Percentiles rank a stretch among this genome's conserved stretches.
Evolutionary conservation across 1,284 basidiomycete genomes (phyloP).

Genomic region (Microbotryomycetes sp.): DNA sequence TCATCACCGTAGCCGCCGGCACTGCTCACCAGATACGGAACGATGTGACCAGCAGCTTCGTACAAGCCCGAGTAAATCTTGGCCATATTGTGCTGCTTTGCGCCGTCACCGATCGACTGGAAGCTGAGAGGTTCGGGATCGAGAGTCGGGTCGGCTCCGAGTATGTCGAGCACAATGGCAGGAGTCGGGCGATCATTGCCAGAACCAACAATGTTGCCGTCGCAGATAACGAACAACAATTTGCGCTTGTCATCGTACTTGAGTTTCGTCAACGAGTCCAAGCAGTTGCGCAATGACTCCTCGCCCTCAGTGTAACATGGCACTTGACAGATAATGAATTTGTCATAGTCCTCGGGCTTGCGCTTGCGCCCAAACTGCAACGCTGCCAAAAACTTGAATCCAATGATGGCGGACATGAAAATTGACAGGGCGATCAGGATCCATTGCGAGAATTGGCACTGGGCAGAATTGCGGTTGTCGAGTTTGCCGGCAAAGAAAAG

Average conservation of each 20-base stretch:
- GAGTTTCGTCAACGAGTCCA: slow-evolving; percentile 86
- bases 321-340: slow-evolving; percentile 97
- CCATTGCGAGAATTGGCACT: slow-evolving; percentile 86
- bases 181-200: slow-evolving; percentile 47
- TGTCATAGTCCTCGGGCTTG: slow-evolving; percentile 92
- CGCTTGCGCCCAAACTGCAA: slow-evolving; percentile 76
- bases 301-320: slow-evolving; percentile 52
- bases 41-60: slow-evolving; percentile 88
- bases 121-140: slow-evolving; percentile 94
- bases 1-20: background rate
- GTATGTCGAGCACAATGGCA: slow-evolving; percentile 87
- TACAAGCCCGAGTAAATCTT: slow-evolving; percentile 97
- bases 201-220: slow-evolving; percentile 96
- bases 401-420: slow-evolving; percentile 91
- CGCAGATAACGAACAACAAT: slow-evolving; percentile 87
- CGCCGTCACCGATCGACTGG: slow-evolving; percentile 85
- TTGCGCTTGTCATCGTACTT: slow-evolving; percentile 99
- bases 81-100: slow-evolving; percentile 95
- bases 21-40: slow-evolving; percentile 50
- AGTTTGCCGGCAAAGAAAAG: slow-evolving; percentile 85
- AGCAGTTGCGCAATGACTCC: slow-evolving; percentile 74
- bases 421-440: slow-evolving; percentile 83
- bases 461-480: slow-evolving; percentile 82
- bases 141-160: slow-evolving; percentile 84
- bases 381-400: slow-evolving; percentile 96